Conservation (phyloP, 345 rosid species). For the Arabis alpina region DNA sequence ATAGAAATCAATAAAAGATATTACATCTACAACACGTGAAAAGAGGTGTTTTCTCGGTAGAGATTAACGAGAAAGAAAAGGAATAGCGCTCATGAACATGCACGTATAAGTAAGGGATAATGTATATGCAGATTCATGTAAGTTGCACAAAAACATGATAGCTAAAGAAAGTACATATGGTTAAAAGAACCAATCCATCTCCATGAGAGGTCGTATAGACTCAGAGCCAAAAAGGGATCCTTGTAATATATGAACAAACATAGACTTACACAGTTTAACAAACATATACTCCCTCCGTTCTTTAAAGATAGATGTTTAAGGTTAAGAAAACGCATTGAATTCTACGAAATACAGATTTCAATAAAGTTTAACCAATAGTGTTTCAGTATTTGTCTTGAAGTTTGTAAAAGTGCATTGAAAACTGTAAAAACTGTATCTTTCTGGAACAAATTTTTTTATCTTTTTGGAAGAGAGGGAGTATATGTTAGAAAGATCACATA, state of each 20-base stretch:
- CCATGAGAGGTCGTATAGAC: conserved; percentile 1
- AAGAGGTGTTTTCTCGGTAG: neutral
- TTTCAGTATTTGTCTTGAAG: no score
- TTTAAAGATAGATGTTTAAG: no score
- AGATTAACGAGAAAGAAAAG: neutral
- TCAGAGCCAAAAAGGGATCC: neutral
- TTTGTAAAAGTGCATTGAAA: no score
- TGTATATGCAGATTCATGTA: neutral
- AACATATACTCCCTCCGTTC: no score
- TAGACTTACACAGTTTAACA: conserved; percentile 2
- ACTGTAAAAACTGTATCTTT: no score
- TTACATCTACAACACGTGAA: neutral
- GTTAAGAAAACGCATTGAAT: no score
- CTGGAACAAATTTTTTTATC: no score
- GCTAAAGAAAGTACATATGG: neutral
- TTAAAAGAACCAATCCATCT: neutral
- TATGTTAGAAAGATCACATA: conserved; percentile 13
- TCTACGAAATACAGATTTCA: no score
- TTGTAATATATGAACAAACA: conserved; percentile 1
- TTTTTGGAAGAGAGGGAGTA: no score
- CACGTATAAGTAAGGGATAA: neutral
- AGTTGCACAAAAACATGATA: conserved; percentile 2
- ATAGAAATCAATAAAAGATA: neutral
- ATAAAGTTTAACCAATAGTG: no score
- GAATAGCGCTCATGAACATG: neutral